Evolutionary conservation across 2,329 filamentous ascomycete genomes (phyloP), one percentile per base, ranked within the genome.

Genomic region (Aureobasidium sp.): DNA sequence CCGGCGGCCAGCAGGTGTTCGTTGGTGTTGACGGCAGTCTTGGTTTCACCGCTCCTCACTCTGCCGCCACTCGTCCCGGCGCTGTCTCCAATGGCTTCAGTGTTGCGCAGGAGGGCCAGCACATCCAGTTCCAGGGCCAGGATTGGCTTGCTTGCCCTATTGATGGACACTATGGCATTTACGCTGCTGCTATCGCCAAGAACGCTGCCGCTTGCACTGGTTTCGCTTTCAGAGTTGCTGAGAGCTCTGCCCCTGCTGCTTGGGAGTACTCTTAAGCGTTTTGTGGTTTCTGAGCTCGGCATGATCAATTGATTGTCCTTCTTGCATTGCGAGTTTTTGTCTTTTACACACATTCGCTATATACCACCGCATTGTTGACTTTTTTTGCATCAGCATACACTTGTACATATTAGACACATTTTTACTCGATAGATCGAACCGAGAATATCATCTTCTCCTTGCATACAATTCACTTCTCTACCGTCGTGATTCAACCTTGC

Each of bases 201-300:
- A 55, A 47, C 22, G 39, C n/a, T 22, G 6, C 29, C 2, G 56
- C 15, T 17, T 65, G 64, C 39, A 12, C 56, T 27, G 55, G 62
- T 6, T 65, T 65, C n/a, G 53, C 42, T 31, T 65, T 62, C 42
- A 58, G 61, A 45, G 14, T 63, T 31, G 31, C 72, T 73, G 14
- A 77, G 65, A 22, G 15, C 22, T 12, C n/a, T 8, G 41, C 39
- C 9, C 59, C 59, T 34, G 59, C 59, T 41, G 59, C 59, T 55
- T 62, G 48, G 48, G 39, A 62, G 39, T 62, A 62, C 59, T 37
- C 31, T 27, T 58, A 58, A 47, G n/a, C 25, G 7, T 34, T 34
- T 8, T n/a, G n/a, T n/a, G 7, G 7, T 4, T 15, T 27, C 20
- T 48, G 14, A 44, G 20, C 41, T 22, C 25, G 20, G n/a, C 20